Conservation (phyloP, 179 eudicot species). For the Amaranthus tricolor region DNA sequence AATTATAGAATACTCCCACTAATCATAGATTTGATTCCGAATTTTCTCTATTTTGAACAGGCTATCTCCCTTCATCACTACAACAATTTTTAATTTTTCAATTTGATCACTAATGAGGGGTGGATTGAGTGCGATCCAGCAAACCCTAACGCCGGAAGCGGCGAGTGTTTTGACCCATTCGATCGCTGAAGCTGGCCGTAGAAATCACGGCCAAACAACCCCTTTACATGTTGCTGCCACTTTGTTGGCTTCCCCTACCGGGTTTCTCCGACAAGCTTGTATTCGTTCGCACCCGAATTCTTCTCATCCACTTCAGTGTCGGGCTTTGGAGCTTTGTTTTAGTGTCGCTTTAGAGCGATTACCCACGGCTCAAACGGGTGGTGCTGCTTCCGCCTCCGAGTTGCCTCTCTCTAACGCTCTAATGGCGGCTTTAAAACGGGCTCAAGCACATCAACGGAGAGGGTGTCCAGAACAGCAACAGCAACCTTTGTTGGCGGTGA, state of each 20-base stretch:
- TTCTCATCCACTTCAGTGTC: slow-evolving; percentile 51
- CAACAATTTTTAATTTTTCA: not conserved
- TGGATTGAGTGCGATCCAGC: slow-evolving; percentile 60
- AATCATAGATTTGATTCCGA: not conserved
- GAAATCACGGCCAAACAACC: slow-evolving; percentile 62
- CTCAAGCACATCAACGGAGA: slow-evolving; percentile 56
- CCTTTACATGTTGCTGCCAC: slow-evolving; percentile 57
- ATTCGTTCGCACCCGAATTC: slow-evolving; percentile 41
- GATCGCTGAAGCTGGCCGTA: slow-evolving; percentile 41
- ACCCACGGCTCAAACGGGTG: slow-evolving; percentile 28
- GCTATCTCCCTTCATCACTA: too few species aligned
- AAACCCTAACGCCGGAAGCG: slow-evolving; percentile 51
- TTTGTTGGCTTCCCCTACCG: slow-evolving; percentile 38
- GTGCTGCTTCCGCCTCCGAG: not conserved
- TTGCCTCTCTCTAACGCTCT: slow-evolving; percentile 48
- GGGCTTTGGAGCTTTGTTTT: slow-evolving; percentile 59
- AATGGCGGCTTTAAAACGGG: slow-evolving; percentile 56
- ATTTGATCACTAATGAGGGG: slow-evolving; percentile 56
- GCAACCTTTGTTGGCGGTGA: slow-evolving; percentile 53
- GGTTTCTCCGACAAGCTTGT: slow-evolving; percentile 49
- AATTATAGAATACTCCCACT: not conserved
- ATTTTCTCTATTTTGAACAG: slow-evolving; percentile 5
- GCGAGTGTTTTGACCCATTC: slow-evolving; percentile 48
- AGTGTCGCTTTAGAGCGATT: slow-evolving; percentile 56
- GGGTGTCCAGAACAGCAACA: slow-evolving; percentile 54